Evolutionary conservation across 345 rosid genomes (phyloP).

Genomic region (Gossypium sturtianum): DNA sequence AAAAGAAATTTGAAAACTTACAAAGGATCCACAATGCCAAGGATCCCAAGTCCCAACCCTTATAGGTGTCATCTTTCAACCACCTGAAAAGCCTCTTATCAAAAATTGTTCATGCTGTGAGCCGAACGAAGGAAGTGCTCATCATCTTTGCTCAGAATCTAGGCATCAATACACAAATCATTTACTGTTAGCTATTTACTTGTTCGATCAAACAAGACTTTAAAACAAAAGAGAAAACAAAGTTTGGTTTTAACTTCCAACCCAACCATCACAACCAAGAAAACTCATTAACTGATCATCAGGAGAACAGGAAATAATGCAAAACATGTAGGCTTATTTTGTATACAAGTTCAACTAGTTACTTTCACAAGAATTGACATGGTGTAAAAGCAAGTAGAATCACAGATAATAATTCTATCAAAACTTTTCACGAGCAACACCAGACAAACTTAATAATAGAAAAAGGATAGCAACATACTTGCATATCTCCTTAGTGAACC

Average conservation of each 20-base stretch:
- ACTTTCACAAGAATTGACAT: background rate
- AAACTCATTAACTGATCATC: background rate
- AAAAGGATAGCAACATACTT: conserved; percentile 33
- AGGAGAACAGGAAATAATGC: background rate
- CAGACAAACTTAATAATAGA: background rate
- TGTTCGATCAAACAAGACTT: background rate
- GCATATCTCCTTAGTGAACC: conserved; percentile 43
- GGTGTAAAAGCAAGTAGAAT: background rate
- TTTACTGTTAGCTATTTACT: conserved; percentile 13
- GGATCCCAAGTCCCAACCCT: conserved; percentile 23
- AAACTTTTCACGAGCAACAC: background rate
- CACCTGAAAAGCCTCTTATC: conserved; percentile 27
- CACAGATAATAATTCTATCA: background rate
- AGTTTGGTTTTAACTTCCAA: conserved; percentile 1
- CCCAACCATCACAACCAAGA: background rate
- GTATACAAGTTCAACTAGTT: background rate
- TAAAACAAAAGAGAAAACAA: background rate
- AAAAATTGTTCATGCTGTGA: conserved; percentile 36
- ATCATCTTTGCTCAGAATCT: conserved; percentile 30
- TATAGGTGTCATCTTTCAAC: conserved; percentile 16
- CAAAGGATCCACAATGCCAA: conserved; percentile 17
- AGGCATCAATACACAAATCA: conserved; percentile 21
- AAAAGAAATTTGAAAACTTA: conserved; percentile 19
- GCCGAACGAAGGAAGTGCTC: conserved; percentile 14
- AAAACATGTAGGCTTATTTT: background rate